Conservation (phyloP, 495 filamentous ascomycete species). For the Aspergillus sclerotiicarbonarius region DNA sequence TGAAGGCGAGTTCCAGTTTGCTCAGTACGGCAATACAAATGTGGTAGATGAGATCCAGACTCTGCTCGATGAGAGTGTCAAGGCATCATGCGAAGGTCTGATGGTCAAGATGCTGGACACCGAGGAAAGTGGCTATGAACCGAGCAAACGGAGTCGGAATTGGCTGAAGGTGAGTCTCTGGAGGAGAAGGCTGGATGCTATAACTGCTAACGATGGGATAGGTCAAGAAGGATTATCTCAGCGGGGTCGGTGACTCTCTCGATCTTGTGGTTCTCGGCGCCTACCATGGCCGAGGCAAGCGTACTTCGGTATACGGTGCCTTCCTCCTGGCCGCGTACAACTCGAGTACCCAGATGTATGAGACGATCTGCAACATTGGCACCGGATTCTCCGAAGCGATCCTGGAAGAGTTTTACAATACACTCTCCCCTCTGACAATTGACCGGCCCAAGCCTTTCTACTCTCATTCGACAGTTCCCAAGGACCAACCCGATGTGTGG, state of each 20-base stretch:
- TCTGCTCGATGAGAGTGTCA: conserved; percentile 89
- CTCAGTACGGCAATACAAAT: conserved; percentile 81
- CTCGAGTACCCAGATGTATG: conserved; percentile 69
- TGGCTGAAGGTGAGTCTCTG: conserved; percentile 79
- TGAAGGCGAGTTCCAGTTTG: conserved; percentile 91
- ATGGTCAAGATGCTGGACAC: conserved; percentile 99
- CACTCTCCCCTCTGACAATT: conserved; percentile 70
- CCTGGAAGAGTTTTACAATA: conserved; percentile 75
- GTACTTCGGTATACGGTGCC: conserved; percentile 90
- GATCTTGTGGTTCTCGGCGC: conserved; percentile 95
- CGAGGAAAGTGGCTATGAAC: conserved; percentile 86
- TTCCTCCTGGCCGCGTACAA: conserved; percentile 97
- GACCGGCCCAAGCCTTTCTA: conserved; percentile 94
- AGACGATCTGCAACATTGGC: conserved; percentile 97
- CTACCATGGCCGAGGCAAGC: conserved; percentile 92
- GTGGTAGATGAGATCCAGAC: conserved; percentile 89
- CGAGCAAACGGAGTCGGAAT: conserved; percentile 90
- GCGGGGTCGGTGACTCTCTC: conserved; percentile 89
- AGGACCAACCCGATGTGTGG: conserved; percentile 97
- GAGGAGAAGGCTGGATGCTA: not conserved
- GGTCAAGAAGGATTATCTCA: conserved; percentile 97
- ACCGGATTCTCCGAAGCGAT: conserved; percentile 91
- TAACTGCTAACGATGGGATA: conserved; percentile 29
- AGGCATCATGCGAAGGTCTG: conserved; percentile 90
- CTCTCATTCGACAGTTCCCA: conserved; percentile 73